These are phyloP conservation scores for Ceratonia siliqua DNA, from an alignment of 306 rosid genomes.

Conservation along the genomic window DNA sequence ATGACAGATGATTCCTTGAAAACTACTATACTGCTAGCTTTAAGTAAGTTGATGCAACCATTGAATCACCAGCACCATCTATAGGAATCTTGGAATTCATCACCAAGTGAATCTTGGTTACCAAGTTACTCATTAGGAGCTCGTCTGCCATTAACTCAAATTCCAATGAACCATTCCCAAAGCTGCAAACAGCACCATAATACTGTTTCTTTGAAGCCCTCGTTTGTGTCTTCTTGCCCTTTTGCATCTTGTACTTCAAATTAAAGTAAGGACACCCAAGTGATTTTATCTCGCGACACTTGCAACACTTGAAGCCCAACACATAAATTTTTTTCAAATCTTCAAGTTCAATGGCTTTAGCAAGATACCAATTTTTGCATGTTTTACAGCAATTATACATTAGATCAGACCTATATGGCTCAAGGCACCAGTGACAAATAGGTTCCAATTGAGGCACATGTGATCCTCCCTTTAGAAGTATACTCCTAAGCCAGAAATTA, in stretches of 20 bases:
- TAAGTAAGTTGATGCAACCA: too few species aligned
- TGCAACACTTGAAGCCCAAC: slow-evolving; percentile 88
- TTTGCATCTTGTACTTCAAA: slow-evolving; percentile 37
- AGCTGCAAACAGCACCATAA: too few species aligned
- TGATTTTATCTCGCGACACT: slow-evolving; percentile 89
- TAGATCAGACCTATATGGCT: slow-evolving; percentile 71
- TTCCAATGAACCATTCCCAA: too few species aligned
- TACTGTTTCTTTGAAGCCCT: slow-evolving; percentile 53
- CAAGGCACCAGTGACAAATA: slow-evolving; percentile 68
- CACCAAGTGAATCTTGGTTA: too few species aligned
- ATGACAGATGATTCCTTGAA: too few species aligned
- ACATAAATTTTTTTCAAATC: slow-evolving; percentile 70
- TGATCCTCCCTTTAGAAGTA: slow-evolving; percentile 66
- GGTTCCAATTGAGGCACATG: slow-evolving; percentile 49
- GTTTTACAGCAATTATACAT: slow-evolving; percentile 80
- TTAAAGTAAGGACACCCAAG: slow-evolving; percentile 81
- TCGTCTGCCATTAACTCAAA: too few species aligned
- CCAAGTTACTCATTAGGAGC: too few species aligned
- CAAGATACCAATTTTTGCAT: slow-evolving; percentile 90
- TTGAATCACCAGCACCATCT: too few species aligned
- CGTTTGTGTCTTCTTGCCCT: slow-evolving; percentile 47
- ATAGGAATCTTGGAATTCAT: too few species aligned
- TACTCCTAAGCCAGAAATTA: slow-evolving; percentile 64
- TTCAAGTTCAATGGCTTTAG: slow-evolving; percentile 86
- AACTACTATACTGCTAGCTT: too few species aligned